phyloP scores from a whole-genome alignment of 2,329 filamentous ascomycete genomes.

The Fusarium sp. region DNA sequence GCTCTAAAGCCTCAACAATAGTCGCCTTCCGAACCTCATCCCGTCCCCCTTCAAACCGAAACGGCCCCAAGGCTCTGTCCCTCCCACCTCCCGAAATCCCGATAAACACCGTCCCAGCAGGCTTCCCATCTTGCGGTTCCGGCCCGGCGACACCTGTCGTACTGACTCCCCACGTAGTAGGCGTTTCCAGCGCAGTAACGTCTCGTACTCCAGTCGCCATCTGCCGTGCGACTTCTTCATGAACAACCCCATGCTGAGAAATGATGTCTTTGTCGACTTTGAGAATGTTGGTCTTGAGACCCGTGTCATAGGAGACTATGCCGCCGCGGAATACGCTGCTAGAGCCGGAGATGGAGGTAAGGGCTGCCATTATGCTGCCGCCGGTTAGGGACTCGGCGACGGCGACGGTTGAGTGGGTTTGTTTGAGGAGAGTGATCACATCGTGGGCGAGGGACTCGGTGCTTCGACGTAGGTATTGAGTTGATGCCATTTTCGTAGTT shows the following conservation, averaged over 20 bases:
- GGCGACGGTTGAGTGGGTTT: constrained; percentile 42
- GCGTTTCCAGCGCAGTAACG: constrained; percentile 20
- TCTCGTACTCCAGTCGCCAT: constrained; percentile 31
- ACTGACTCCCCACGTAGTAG: constrained; percentile 37
- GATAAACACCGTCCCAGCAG: constrained; percentile 32
- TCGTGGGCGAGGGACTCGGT: constrained; percentile 29
- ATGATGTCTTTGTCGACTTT: constrained; percentile 30
- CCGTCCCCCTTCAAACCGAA: constrained; percentile 25
- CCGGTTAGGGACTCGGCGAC: constrained; percentile 50
- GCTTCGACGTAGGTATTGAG: constrained; percentile 1
- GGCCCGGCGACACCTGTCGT: constrained; percentile 31
- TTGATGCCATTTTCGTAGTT: constrained; percentile 4
- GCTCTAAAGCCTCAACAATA: constrained; percentile 2
- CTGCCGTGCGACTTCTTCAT: constrained; percentile 35
- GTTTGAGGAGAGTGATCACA: constrained; percentile 25
- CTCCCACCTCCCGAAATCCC: constrained; percentile 14
- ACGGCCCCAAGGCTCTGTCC: constrained; percentile 18
- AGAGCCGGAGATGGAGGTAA: constrained; percentile 47
- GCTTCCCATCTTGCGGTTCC: constrained; percentile 25
- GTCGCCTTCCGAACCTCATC: constrained; percentile 21
- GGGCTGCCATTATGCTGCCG: constrained; percentile 47
- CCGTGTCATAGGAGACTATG: constrained; percentile 49
- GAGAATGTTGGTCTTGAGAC: constrained; percentile 46
- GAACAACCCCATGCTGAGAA: constrained; percentile 20
- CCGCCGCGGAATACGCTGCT: constrained; percentile 49